phyloP scores from a whole-genome alignment of 371 early-diverging fungal species.

The Rhizomucor miehei region DNA sequence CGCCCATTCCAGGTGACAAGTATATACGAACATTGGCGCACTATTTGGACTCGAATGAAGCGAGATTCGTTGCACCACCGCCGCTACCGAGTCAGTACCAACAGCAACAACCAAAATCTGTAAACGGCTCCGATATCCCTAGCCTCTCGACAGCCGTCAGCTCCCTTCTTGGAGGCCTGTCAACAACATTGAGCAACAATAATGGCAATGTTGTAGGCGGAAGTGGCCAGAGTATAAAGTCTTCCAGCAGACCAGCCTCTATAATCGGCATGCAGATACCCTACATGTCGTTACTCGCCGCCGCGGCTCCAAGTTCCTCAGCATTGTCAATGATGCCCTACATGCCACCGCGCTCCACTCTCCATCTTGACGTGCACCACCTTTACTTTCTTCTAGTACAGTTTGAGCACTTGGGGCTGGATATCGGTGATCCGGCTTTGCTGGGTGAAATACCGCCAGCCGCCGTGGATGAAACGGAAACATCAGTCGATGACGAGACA shows the following conservation, averaged over 20 bases:
- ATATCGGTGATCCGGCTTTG: conserved; percentile 42
- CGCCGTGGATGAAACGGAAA: conserved; percentile 34
- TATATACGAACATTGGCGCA: conserved; percentile 59
- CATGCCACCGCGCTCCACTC: conserved; percentile 36
- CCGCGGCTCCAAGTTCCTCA: conserved; percentile 35
- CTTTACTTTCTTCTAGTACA: conserved; percentile 58
- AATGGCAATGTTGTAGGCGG: conserved; percentile 26
- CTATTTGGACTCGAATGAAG: conserved; percentile 57
- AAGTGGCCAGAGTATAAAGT: conserved; percentile 9
- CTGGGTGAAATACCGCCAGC: conserved; percentile 25
- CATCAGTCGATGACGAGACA: conserved; percentile 26
- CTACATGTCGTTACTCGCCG: conserved; percentile 47
- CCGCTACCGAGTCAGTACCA: conserved; percentile 10
- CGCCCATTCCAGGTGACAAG: conserved; percentile 49
- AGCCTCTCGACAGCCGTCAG: conserved; percentile 19
- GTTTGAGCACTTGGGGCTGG: conserved; percentile 59
- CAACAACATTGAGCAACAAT: conserved; percentile 20
- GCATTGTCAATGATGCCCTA: conserved; percentile 29
- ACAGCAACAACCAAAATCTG: conserved; percentile 6
- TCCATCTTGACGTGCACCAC: conserved; percentile 59
- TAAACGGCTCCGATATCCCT: conserved; percentile 12
- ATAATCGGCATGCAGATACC: conserved; percentile 26
- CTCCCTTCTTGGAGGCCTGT: conserved; percentile 4
- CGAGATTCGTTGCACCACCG: conserved; percentile 2
- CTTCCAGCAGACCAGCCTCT: conserved; percentile 19